These are phyloP conservation scores for Dimocarpus longan DNA, from an alignment of 345 rosid genomes.

Conservation along the genomic window DNA sequence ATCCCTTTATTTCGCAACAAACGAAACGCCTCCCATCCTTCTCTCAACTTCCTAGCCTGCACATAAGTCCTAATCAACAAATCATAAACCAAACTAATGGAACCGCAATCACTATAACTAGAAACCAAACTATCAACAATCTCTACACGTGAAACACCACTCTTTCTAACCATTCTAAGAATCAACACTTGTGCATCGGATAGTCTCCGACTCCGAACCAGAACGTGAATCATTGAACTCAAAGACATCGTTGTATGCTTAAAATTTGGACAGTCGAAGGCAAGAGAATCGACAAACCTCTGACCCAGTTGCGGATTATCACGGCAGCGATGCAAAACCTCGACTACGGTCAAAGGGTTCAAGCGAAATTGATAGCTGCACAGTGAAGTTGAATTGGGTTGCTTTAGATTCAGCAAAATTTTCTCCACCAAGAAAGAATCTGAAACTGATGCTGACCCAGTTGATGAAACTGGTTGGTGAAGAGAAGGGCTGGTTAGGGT, in stretches of 20 bases:
- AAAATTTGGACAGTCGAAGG: slow-evolving; percentile 37
- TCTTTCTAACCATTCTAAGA: slow-evolving; percentile 79
- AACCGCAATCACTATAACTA: slow-evolving; percentile 31
- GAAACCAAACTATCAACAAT: slow-evolving; percentile 55
- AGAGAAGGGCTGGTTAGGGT: slow-evolving; percentile 1
- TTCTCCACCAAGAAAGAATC: slow-evolving; percentile 66
- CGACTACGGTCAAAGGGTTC: slow-evolving; percentile 50
- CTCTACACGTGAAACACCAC: slow-evolving; percentile 64
- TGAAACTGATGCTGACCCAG: slow-evolving; percentile 13
- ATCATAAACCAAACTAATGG: slow-evolving; percentile 55
- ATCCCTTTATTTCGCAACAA: slow-evolving; percentile 37
- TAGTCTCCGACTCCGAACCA: slow-evolving; percentile 55
- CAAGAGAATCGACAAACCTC: slow-evolving; percentile 46
- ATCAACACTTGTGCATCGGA: slow-evolving; percentile 76
- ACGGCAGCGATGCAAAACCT: slow-evolving; percentile 57
- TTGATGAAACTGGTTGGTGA: slow-evolving; percentile 30
- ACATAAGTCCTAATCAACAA: slow-evolving; percentile 75
- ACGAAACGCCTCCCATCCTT: slow-evolving; percentile 51
- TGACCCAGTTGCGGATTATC: slow-evolving; percentile 49
- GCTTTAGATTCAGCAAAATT: slow-evolving; percentile 54
- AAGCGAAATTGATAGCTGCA: slow-evolving; percentile 40
- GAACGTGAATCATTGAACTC: slow-evolving; percentile 64
- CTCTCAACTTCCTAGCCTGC: slow-evolving; percentile 77
- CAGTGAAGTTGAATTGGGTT: slow-evolving; percentile 41
- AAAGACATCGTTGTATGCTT: slow-evolving; percentile 62